Evolutionary conservation across 2,329 filamentous ascomycete genomes (phyloP).

Genomic region (Neofusicoccum umdonicola): DNA sequence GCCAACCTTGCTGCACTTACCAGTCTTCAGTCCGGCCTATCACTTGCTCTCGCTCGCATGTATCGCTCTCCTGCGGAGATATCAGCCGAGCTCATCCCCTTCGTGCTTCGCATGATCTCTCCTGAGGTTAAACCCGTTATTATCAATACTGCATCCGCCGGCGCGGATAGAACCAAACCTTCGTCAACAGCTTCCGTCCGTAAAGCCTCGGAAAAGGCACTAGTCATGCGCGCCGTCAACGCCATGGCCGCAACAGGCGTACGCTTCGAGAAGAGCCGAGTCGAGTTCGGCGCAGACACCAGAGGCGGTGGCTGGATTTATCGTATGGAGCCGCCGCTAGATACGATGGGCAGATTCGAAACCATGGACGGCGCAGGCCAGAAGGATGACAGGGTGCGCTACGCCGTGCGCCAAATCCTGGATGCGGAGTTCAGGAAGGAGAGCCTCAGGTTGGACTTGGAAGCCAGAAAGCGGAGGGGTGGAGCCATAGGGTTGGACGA

Average conservation of each 20-base stretch:
- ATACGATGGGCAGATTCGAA: slow-evolving; percentile 72
- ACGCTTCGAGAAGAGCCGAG: slow-evolving; percentile 72
- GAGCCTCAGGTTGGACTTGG: slow-evolving; percentile 63
- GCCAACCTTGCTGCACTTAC: slow-evolving; percentile 73
- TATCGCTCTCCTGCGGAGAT: slow-evolving; percentile 79
- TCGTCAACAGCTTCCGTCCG: slow-evolving; percentile 75
- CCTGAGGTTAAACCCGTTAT: slow-evolving; percentile 91
- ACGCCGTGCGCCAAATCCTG: slow-evolving; percentile 87
- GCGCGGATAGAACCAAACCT: slow-evolving; percentile 26
- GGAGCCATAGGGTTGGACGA: slow-evolving; percentile 29
- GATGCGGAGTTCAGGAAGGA: slow-evolving; percentile 85
- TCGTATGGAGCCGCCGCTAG: slow-evolving; percentile 91
- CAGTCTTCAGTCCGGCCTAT: slow-evolving; percentile 68
- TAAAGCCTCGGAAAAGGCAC: slow-evolving; percentile 76
- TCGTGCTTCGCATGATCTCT: slow-evolving; percentile 76
- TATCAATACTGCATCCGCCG: slow-evolving; percentile 66
- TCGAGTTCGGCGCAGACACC: slow-evolving; percentile 64
- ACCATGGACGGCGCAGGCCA: slow-evolving; percentile 57
- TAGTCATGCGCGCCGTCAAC: slow-evolving; percentile 76
- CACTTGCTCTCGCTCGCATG: slow-evolving; percentile 67
- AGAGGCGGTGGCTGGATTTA: slow-evolving; percentile 71
- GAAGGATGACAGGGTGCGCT: slow-evolving; percentile 73
- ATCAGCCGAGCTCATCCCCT: slow-evolving; percentile 79
- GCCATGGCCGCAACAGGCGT: slow-evolving; percentile 83
- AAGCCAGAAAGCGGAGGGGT: slow-evolving; percentile 58